Percentiles rank a stretch among this genome's conserved stretches.
These are phyloP conservation scores for Ophiocordyceps camponoti-saundersi DNA, from an alignment of 2,329 filamentous ascomycete species.

Conservation along the genomic window DNA sequence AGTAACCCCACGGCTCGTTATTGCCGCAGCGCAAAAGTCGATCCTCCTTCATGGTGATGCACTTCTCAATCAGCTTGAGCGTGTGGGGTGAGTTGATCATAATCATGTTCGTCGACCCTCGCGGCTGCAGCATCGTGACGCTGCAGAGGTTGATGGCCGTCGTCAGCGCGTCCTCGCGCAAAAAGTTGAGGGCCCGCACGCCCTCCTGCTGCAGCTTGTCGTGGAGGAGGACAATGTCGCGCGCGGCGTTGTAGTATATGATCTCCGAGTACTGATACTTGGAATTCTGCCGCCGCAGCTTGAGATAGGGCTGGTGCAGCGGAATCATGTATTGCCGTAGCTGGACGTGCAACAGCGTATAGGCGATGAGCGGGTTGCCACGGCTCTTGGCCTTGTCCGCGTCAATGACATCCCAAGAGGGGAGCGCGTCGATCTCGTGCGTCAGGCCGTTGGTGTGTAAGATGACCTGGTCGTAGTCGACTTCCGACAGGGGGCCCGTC, in stretches of 20 bases:
- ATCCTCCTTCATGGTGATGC: conserved; percentile 43
- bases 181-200: conserved; percentile 39
- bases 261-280: conserved; percentile 47
- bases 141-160: conserved; percentile 44
- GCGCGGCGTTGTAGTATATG: conserved; percentile 44
- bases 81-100: conserved; percentile 45
- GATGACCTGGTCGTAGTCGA: conserved; percentile 45
- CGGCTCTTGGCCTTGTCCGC: conserved; percentile 14
- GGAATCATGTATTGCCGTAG: conserved; percentile 45
- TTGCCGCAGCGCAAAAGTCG: conserved; percentile 43
- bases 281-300: conserved; percentile 39
- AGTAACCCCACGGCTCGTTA: conserved; percentile 48
- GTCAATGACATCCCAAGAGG: conserved; percentile 30
- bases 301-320: conserved; percentile 42
- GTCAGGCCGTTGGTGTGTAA: conserved; percentile 43
- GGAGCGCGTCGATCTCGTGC: conserved; percentile 41
- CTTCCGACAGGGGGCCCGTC: conserved; percentile 33
- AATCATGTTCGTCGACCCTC: conserved; percentile 42
- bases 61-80: conserved; percentile 43
- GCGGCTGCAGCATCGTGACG: conserved; percentile 42
- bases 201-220: conserved; percentile 42
- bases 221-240: conserved; percentile 44
- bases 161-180: conserved; percentile 42
- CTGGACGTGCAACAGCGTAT: conserved; percentile 43
- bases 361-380: conserved; percentile 35